Evolutionary conservation across 345 rosid genomes (phyloP).

Genomic region (Gossypium turneri): DNA sequence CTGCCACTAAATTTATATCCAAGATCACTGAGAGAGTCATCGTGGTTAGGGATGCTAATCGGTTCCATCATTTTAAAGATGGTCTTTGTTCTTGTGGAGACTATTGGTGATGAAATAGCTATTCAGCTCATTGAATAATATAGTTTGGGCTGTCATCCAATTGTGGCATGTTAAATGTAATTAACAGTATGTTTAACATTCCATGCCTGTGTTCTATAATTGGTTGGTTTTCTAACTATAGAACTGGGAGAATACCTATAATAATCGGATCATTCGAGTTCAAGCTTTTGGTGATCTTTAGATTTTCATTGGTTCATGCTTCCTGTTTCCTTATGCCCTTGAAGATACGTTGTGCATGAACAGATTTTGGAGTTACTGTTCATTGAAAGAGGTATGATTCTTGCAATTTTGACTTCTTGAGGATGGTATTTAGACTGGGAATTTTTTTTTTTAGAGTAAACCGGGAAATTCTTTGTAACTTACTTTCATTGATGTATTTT

Average conservation of each 20-base stretch:
- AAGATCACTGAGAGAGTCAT: slow-evolving; percentile 53
- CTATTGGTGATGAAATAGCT: slow-evolving; percentile 43
- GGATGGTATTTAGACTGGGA: neutral
- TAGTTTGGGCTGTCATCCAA: neutral
- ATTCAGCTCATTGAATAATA: neutral
- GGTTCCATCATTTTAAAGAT: slow-evolving; percentile 69
- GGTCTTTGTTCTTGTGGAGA: slow-evolving; percentile 69
- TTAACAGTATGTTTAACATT: neutral
- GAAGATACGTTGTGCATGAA: neutral
- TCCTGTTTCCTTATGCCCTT: neutral
- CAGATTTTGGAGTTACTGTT: neutral
- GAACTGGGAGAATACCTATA: slow-evolving; percentile 1
- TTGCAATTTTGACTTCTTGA: neutral
- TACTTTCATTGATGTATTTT: neutral
- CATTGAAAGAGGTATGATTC: neutral
- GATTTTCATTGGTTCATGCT: neutral
- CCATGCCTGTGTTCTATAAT: neutral
- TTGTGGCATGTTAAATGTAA: neutral
- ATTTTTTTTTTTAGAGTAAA: neutral
- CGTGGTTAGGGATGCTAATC: slow-evolving; percentile 65
- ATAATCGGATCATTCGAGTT: neutral
- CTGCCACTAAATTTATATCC: slow-evolving; percentile 62
- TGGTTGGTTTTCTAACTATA: neutral
- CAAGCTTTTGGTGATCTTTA: slow-evolving; percentile 4
- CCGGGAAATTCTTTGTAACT: neutral